Evolutionary conservation across 2,329 filamentous ascomycete genomes (phyloP).

Genomic region (Onygena corvina): DNA sequence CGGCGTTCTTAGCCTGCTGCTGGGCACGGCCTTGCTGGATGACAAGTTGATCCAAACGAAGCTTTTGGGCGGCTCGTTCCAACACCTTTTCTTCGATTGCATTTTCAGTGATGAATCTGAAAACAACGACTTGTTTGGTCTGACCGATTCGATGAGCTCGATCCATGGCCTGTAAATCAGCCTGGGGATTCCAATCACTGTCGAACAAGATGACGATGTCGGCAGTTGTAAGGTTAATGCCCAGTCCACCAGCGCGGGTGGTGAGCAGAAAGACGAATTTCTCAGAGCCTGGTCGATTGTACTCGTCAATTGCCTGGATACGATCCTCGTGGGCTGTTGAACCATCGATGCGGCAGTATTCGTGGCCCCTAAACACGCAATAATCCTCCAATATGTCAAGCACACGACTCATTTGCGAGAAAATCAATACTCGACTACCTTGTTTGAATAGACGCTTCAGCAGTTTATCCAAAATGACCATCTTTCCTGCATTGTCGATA

Average conservation of each 20-base stretch:
- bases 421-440: conserved; percentile 92
- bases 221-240: conserved; percentile 89
- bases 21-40: conserved; percentile 96
- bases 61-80: conserved; percentile 89
- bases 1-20: conserved; percentile 75
- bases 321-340: conserved; percentile 94
- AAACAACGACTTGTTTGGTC: conserved; percentile 94
- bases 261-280: conserved; percentile 95
- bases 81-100: conserved; percentile 98
- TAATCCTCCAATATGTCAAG: conserved; percentile 97
- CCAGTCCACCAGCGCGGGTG: conserved; percentile 85
- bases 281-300: conserved; percentile 90
- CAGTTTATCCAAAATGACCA: conserved; percentile 91
- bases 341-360: conserved; percentile 96
- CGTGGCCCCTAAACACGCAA: conserved; percentile 85
- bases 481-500: conserved; percentile 87
- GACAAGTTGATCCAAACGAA: conserved; percentile 90
- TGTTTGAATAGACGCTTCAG: conserved; percentile 70
- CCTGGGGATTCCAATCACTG: conserved; percentile 98
- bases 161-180: conserved; percentile 97
- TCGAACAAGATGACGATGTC: conserved; percentile 96
- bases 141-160: conserved; percentile 96
- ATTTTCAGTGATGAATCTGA: conserved; percentile 93
- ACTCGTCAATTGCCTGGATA: conserved; percentile 94
- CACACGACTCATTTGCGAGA: conserved; percentile 97